phyloP scores from a whole-genome alignment of 805 yeast genomes.

The Saccharomycopsis malanga region DNA sequence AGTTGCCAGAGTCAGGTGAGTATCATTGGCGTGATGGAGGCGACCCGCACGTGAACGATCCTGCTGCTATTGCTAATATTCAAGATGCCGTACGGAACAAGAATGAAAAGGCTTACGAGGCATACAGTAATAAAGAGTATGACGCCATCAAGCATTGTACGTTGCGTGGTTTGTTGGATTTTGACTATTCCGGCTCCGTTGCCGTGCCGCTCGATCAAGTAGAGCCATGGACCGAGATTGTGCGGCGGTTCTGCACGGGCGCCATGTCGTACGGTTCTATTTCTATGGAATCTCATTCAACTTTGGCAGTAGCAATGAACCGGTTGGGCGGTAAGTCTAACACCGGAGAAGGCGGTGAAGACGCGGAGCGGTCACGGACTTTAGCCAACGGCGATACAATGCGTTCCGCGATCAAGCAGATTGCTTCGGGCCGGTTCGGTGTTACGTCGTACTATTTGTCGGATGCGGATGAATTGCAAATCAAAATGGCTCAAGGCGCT shows the following conservation, averaged over 20 bases:
- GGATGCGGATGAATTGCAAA: constrained; percentile 96
- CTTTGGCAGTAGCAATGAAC: constrained; percentile 97
- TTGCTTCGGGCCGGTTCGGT: constrained; percentile 97
- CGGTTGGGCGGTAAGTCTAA: constrained; percentile 95
- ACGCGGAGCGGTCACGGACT: constrained; percentile 77
- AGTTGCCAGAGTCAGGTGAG: constrained; percentile 92
- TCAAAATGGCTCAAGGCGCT: constrained; percentile 99
- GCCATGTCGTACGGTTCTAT: constrained; percentile 99
- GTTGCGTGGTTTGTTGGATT: constrained; percentile 85
- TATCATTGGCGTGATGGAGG: constrained; percentile 99
- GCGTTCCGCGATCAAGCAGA: constrained; percentile 98
- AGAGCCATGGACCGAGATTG: constrained; percentile 99
- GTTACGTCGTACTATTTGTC: constrained; percentile 91
- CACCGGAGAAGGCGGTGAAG: constrained; percentile 99
- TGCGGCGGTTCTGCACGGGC: constrained; percentile 95
- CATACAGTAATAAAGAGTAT: constrained; percentile 81
- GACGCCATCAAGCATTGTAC: constrained; percentile 93
- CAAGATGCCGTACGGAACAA: constrained; percentile 99
- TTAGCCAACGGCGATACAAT: constrained; percentile 89
- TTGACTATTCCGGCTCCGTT: constrained; percentile 64
- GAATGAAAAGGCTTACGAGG: constrained; percentile 87
- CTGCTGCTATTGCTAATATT: constrained; percentile 87
- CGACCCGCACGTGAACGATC: constrained; percentile 90
- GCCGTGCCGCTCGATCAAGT: constrained; percentile 95
- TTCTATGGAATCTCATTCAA: constrained; percentile 97